Evolutionary conservation across 2,329 filamentous ascomycete species (phyloP), one percentile per base, ranked within the genome.

Genomic region (Chlorencoelia australis): DNA sequence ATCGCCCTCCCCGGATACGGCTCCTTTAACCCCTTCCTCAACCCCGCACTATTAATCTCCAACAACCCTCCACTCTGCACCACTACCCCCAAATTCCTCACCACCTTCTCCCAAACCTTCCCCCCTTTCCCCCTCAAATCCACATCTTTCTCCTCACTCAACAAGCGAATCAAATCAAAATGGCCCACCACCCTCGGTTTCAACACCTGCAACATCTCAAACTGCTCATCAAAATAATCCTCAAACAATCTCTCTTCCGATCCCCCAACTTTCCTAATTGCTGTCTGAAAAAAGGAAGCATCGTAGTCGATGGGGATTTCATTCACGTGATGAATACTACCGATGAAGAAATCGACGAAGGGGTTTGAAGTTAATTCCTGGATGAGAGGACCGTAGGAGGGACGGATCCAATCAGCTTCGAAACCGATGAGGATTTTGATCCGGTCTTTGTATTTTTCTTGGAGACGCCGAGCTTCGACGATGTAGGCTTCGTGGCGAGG

Each of bases 291-390:
- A 56, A 72, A 69, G 0, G 65, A 62, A 5, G 59, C 61, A 61
- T 93, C 81, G 57, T 82, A 94, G 65, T 98, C 91, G 53, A 98
- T 94, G 5, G 91, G 88, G 28, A 89, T 68, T 11, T 78, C 78
- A 53, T 84, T 75, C 6, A 88, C 82, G 59, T 98, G 91, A 62
- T 98, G 91, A 32, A 96, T 71, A 1, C 84, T 93, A 40, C 91
- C 91, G 54, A 98, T 71, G 64, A 95, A 94, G 62, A 93, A 84
- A 62, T 96, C 89, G 43, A 94, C 71, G 7, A 63, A 60, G 25
- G 84, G 71, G 43, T 73, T 68, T 5, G 67, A 55, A 15, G 79
- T 63, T 3, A 85, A 69, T 8, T 59, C 49, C 21, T 63, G 54
- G 40, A 94, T 78, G 30, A 81, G 62, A 2, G 64, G 44, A 0